Evolutionary conservation across 2,329 filamentous ascomycete species (phyloP).

Genomic region (Ramichloridium luteum): DNA sequence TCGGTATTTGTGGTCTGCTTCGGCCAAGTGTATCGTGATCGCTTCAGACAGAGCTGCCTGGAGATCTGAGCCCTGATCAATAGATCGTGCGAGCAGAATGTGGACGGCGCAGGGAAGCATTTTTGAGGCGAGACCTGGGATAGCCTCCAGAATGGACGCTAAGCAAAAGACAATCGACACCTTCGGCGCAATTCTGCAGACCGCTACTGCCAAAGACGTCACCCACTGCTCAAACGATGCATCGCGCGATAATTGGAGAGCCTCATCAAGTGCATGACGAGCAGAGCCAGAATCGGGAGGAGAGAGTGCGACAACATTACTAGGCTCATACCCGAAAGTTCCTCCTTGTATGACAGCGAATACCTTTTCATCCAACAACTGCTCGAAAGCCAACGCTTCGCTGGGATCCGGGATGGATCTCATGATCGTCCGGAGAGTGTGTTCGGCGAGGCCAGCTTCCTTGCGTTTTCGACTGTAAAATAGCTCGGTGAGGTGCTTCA

Average conservation of each 20-base stretch:
- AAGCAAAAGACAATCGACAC: conserved; percentile 61
- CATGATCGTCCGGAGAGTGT: conserved; percentile 21
- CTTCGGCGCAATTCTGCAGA: conserved; percentile 42
- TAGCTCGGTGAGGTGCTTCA: conserved; percentile 21
- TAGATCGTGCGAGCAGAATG: conserved; percentile 58
- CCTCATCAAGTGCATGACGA: conserved; percentile 9
- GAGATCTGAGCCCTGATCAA: conserved; percentile 46
- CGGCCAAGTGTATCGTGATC: conserved; percentile 51
- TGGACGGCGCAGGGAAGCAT: conserved; percentile 69
- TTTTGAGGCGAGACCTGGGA: conserved; percentile 58
- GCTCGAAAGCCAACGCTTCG: conserved; percentile 19
- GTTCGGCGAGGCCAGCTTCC: conserved; percentile 35
- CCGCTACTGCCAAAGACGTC: conserved; percentile 13
- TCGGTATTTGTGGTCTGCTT: conserved; percentile 34
- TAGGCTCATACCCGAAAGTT: conserved; percentile 18
- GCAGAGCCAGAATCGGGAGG: background rate
- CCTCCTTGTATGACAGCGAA: conserved; percentile 16
- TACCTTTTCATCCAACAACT: conserved; percentile 17
- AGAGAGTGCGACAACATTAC: conserved; percentile 4
- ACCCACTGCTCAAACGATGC: conserved; percentile 16
- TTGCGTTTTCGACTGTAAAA: conserved; percentile 20
- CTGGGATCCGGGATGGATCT: conserved; percentile 8
- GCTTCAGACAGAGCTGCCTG: conserved; percentile 54
- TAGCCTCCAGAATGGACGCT: conserved; percentile 49
- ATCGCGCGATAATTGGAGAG: conserved; percentile 8